Conservation (phyloP, 2,329 filamentous ascomycete species). For the Colletotrichum chlorophyti region DNA sequence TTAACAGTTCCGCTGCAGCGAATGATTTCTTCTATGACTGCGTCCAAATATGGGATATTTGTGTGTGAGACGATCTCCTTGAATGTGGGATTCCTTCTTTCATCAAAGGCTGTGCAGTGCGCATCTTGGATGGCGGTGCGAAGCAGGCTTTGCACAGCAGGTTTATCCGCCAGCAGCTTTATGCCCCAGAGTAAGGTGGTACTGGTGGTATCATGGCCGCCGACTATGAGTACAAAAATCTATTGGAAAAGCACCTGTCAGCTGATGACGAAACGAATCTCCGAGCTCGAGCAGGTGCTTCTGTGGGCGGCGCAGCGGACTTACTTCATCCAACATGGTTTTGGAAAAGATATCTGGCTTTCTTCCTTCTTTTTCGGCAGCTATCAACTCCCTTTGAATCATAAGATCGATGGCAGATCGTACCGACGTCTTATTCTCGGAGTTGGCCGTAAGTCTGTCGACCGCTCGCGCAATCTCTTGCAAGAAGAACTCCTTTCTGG, state of each 20-base stretch:
- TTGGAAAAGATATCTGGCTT: neutral
- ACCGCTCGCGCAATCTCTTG: slow-evolving; percentile 8
- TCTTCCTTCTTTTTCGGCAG: slow-evolving; percentile 9
- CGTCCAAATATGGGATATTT: slow-evolving; percentile 36
- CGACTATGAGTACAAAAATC: slow-evolving; percentile 38
- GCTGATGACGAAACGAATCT: accelerated
- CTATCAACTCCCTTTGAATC: slow-evolving; percentile 12
- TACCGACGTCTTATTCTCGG: neutral
- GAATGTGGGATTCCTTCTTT: slow-evolving; percentile 28
- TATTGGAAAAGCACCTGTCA: neutral
- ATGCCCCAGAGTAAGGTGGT: slow-evolving; percentile 37
- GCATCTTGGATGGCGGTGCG: neutral
- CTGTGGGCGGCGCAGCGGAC: too few species aligned
- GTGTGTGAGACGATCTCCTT: slow-evolving; percentile 31
- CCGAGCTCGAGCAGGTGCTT: too few species aligned
- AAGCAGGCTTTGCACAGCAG: neutral
- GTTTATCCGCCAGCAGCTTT: slow-evolving; percentile 24
- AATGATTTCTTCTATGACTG: slow-evolving; percentile 37
- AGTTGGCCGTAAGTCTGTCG: neutral
- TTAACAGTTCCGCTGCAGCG: slow-evolving; percentile 33
- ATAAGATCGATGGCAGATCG: slow-evolving; percentile 21
- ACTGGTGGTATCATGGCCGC: slow-evolving; percentile 38
- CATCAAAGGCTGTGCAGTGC: slow-evolving; percentile 30
- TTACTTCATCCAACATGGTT: slow-evolving; percentile 17
- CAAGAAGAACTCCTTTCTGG: neutral